Conservation (phyloP, 106 monocot genomes). For the Allium sativum region DNA sequence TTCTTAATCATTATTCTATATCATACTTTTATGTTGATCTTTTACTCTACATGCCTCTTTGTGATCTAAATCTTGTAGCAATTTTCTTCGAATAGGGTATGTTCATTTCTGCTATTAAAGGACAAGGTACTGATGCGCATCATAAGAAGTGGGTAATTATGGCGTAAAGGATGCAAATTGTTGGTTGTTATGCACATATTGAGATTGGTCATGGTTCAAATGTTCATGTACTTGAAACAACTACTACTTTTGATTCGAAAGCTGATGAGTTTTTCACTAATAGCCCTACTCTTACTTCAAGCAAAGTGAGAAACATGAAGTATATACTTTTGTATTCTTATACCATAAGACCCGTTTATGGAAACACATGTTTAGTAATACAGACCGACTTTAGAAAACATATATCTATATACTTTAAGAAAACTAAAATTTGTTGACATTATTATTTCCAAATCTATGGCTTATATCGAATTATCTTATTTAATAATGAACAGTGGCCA, state of each 20-base stretch:
- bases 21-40: too few relatives aligned
- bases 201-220: constrained; percentile 91
- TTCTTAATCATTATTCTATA: constrained; percentile 63
- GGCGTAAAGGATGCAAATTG: constrained; percentile 74
- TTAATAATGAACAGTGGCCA: constrained; percentile 69
- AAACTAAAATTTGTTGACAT: too few relatives aligned
- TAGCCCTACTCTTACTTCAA: constrained; percentile 80
- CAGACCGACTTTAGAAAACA: too few relatives aligned
- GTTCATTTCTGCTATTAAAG: too few relatives aligned
- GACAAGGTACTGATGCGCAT: constrained; percentile 76
- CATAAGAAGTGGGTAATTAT: constrained; percentile 70
- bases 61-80: too few relatives aligned
- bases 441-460: not conserved
- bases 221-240: constrained; percentile 90
- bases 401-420: too few relatives aligned
- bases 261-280: constrained; percentile 88
- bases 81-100: too few relatives aligned
- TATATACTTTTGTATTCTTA: too few relatives aligned
- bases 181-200: constrained; percentile 89
- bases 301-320: too few relatives aligned
- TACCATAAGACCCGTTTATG: too few relatives aligned
- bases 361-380: too few relatives aligned
- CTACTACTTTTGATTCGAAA: constrained; percentile 69
- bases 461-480: not conserved
- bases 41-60: too few relatives aligned